Evolutionary conservation across 495 filamentous ascomycete species (phyloP).

Genomic region (Neurospora tetraspora): DNA sequence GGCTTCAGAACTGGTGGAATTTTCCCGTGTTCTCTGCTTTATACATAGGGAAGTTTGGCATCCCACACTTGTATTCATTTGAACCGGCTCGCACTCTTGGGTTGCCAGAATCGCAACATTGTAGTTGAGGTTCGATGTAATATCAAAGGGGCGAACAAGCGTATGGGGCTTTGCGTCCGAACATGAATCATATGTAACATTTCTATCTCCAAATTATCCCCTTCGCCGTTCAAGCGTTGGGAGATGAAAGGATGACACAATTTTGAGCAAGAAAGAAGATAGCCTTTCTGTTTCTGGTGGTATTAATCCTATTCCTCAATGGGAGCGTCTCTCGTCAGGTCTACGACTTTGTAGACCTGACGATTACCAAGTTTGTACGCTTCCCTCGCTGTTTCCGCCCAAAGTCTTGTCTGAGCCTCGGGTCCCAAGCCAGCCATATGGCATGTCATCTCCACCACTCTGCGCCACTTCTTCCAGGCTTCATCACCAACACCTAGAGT

Average conservation of each 20-base stretch:
- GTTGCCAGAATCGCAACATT: neutral
- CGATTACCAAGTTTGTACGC: conserved; percentile 48
- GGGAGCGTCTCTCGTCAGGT: neutral
- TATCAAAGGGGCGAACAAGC: neutral
- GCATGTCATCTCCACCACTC: conserved; percentile 50
- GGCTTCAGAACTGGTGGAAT: neutral
- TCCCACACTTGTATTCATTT: neutral
- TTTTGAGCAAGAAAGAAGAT: neutral
- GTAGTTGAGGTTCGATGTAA: neutral
- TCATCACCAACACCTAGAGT: conserved; percentile 51
- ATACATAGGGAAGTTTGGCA: neutral
- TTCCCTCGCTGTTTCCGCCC: conserved; percentile 55
- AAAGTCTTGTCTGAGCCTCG: conserved; percentile 52
- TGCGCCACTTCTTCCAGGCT: conserved; percentile 48
- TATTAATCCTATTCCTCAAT: neutral
- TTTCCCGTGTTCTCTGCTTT: neutral
- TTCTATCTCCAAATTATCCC: neutral
- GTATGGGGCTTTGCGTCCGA: neutral
- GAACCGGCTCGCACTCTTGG: neutral
- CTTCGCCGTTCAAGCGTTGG: too few relatives aligned
- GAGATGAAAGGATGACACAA: neutral
- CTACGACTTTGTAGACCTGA: neutral
- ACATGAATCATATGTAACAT: neutral
- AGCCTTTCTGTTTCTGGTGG: neutral
- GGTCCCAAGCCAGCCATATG: conserved; percentile 44